Conservation (phyloP, 306 rosid species). For the Ormosia emarginata region DNA sequence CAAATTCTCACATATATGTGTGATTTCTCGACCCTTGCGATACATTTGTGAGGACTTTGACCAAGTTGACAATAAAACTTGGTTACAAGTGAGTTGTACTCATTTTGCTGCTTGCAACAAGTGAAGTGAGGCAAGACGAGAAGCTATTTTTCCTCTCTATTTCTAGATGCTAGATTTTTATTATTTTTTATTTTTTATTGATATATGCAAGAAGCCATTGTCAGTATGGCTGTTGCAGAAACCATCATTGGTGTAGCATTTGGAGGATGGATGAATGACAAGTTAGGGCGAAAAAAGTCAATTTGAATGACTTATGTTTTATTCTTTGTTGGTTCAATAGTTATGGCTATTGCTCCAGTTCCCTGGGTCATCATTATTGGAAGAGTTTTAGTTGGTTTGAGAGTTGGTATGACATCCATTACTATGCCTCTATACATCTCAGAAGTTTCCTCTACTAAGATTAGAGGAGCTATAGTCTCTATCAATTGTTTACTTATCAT, state of each 20-base stretch:
- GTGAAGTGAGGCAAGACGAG: background rate
- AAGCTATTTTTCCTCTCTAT: background rate
- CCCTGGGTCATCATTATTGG: conserved; percentile 71
- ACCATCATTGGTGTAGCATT: conserved; percentile 79
- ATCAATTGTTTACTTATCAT: conserved; percentile 17
- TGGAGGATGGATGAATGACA: conserved; percentile 81
- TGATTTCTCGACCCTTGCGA: conserved; percentile 81
- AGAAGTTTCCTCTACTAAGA: conserved; percentile 60
- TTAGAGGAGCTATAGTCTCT: conserved; percentile 23
- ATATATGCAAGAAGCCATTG: conserved; percentile 57
- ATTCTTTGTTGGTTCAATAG: conserved; percentile 58
- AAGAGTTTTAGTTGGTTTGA: conserved; percentile 32
- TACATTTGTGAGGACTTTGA: conserved; percentile 74
- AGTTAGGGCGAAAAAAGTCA: conserved; percentile 53
- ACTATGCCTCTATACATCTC: conserved; percentile 80
- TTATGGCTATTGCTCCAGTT: conserved; percentile 60
- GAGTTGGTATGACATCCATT: conserved; percentile 73
- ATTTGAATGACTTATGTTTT: conserved; percentile 52
- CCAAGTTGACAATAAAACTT: conserved; percentile 59
- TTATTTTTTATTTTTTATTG: background rate
- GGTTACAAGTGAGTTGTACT: conserved; percentile 51
- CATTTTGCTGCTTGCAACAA: no score
- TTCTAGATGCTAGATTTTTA: background rate
- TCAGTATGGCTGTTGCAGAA: conserved; percentile 86
- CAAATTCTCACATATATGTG: conserved; percentile 44